These are phyloP conservation scores for Laguncularia racemosa DNA, from an alignment of 345 rosid species.

Conservation along the genomic window DNA sequence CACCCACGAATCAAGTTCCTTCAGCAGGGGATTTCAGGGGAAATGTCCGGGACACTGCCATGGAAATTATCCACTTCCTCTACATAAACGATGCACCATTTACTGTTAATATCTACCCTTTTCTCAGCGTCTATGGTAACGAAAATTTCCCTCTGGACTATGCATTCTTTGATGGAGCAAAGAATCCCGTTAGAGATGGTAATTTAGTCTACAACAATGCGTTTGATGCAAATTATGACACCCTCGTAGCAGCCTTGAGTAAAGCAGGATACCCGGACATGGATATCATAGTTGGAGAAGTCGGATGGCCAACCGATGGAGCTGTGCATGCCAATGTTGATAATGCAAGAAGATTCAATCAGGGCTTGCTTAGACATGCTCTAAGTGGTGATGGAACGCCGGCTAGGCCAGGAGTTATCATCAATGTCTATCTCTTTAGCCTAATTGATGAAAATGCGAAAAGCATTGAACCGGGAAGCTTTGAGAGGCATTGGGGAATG, in stretches of 20 bases:
- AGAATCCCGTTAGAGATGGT: conserved; percentile 51
- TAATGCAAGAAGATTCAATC: conserved; percentile 55
- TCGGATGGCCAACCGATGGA: conserved; percentile 88
- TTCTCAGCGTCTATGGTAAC: conserved; percentile 69
- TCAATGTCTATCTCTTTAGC: conserved; percentile 56
- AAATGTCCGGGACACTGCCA: conserved; percentile 42
- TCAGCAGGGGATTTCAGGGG: conserved; percentile 68
- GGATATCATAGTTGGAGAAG: conserved; percentile 63
- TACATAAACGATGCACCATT: conserved; percentile 47
- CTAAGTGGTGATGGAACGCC: conserved; percentile 64
- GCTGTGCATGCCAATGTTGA: conserved; percentile 39
- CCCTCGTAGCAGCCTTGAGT: conserved; percentile 48
- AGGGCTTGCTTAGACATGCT: conserved; percentile 47
- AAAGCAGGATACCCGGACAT: conserved; percentile 57
- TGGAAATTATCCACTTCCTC: conserved; percentile 50
- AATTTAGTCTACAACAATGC: conserved; percentile 45
- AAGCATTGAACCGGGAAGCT: conserved; percentile 55
- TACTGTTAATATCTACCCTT: conserved; percentile 75
- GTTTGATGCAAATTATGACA: conserved; percentile 73
- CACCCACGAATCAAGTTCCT: conserved; percentile 43
- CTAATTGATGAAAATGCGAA: conserved; percentile 61
- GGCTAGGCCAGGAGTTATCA: conserved; percentile 30
- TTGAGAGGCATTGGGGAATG: conserved; percentile 76
- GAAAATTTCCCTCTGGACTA: conserved; percentile 54
- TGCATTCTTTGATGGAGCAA: conserved; percentile 63